Base-by-base conservation (phyloP, 2,329 filamentous ascomycete genomes). In the Ceratocystiopsis sp. region DNA sequence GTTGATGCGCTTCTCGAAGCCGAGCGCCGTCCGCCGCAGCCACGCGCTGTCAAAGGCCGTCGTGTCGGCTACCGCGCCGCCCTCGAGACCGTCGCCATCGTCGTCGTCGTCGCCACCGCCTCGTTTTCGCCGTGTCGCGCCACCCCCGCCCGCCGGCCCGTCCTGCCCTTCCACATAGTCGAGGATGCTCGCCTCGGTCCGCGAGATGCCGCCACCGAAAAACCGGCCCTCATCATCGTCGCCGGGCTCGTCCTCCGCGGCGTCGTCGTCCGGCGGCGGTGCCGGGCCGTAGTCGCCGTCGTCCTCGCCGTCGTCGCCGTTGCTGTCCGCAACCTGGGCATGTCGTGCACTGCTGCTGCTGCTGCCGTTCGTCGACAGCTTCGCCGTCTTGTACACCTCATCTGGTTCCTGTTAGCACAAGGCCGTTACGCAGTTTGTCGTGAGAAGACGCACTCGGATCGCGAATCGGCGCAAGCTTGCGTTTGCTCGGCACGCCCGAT, bases 151-250 rank as follows among this genome's bases (percentile, higher is more conserved):
- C 11, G 32, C 11, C 32, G 32, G 32, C 21, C 21, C 21, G 21
- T 75, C 69, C 45, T 73, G 67, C 48, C 44, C 45, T 9, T 95
- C 85, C 48, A 98, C 75, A 56, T 81, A 96, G 60, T 96, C 83
- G 54, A 98, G 71, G 17, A 91, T 84, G 52, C 86, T 75, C 3
- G 78, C 79, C 50, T 93, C 85, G 51, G 84, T 72, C 45, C 78
- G 71, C 21, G 80, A 84, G 53, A 98, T 80, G 33, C 91, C 91
- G 43, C 86, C 84, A 37, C 89, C 91, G 53, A 95, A 98, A 66
- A 98, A 98, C 12, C 91, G 79, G 1, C 89, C 91, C 50, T 93
- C 91, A 42, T 94, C 85, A 53, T 94, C 87, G 51, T 89, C 83
- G 44, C 54, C 57, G 4, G 55, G 56, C 12, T 57, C 57, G 12